Percentiles rank a stretch among this genome's conserved stretches.
phyloP scores from a whole-genome alignment of 148 eudicot species.

The Rheum nobile region DNA sequence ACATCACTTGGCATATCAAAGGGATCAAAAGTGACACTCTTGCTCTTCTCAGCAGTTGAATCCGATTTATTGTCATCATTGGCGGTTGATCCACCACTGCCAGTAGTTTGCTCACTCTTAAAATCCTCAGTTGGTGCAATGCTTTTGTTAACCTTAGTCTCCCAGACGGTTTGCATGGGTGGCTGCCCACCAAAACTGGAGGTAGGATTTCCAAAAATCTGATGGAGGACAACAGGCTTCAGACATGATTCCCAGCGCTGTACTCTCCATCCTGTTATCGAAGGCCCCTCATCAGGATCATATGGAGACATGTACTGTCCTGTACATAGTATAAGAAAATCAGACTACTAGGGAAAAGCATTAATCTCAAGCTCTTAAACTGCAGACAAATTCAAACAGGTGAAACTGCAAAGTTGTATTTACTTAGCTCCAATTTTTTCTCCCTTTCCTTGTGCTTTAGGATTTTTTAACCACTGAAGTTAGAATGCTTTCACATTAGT shows the following conservation, averaged over 20 bases:
- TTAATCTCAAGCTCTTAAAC: background rate
- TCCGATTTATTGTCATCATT: slow-evolving; percentile 36
- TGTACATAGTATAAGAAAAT: slow-evolving; percentile 17
- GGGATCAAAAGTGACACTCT: slow-evolving; percentile 80
- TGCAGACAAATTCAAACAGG: background rate
- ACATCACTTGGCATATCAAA: slow-evolving; percentile 98
- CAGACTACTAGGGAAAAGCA: background rate
- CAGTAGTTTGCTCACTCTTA: slow-evolving; percentile 31
- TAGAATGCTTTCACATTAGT: background rate
- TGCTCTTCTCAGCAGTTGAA: slow-evolving; percentile 37
- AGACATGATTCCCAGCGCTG: slow-evolving; percentile 99
- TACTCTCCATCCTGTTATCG: slow-evolving; percentile 97
- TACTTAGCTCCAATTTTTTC: background rate
- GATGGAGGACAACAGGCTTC: slow-evolving; percentile 94
- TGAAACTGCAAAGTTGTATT: background rate
- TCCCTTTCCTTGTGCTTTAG: background rate
- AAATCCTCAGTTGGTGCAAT: slow-evolving; percentile 67
- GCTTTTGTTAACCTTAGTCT: slow-evolving; percentile 83
- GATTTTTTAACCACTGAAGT: background rate
- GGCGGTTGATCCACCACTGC: slow-evolving; percentile 19
- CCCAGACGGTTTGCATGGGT: slow-evolving; percentile 99
- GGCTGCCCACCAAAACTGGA: slow-evolving; percentile 90
- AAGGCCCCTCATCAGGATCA: slow-evolving; percentile 99
- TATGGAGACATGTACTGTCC: slow-evolving; percentile 99
- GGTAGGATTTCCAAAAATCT: slow-evolving; percentile 86